Base-by-base conservation (phyloP, 2,329 filamentous ascomycete species). In the Verticillium tricorpus region DNA sequence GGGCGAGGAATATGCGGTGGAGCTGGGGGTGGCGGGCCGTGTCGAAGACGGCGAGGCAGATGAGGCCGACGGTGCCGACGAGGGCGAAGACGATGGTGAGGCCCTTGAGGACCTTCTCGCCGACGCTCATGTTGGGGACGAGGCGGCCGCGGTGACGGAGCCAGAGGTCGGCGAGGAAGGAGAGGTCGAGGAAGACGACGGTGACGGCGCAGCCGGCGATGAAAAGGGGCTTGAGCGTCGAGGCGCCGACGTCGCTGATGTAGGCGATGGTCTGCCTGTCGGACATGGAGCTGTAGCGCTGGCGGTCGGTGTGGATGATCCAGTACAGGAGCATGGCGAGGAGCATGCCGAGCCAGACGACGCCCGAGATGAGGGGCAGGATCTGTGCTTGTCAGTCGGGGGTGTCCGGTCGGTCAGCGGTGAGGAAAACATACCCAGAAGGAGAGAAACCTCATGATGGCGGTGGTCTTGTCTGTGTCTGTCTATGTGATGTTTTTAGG, bases 21-120 rank as follows among this genome's bases (percentile, higher is more conserved):
- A 90, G 72, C 1, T 68, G 75, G 1, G 82, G 81, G 72, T 97
- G 85, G 61, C 80, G 78, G n/a, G 82, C 75, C 0, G 92, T 95
- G 74, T 98, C 92, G 74, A 96, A 97, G 68, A 97, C 88, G 65
- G 89, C 88, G 50, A 99, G 82, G 6, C 93, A 80, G 65, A 97
- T 92, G 55, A 99, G 77, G 3, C 94, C 94, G 0, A 82, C 81
- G 0, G 91, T 93, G 59, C 95, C 95, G 28, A 88, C 76, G 54
- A 94, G 71, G 12, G 93, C 90, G 64, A 88, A 86, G 34, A 87
- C 54, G 57, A 93, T 91, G 55, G 83, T 84, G 54, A 90, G 73
- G 2, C 72, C 73, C 6, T 81, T 86, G 25, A 92, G 80, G 4
- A 86, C 68, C 74, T 89, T 91, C 72, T 93, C 87, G 62, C 74